These are phyloP conservation scores for Saccharomyces jurei DNA, from an alignment of 805 yeast species.

Conservation along the genomic window DNA sequence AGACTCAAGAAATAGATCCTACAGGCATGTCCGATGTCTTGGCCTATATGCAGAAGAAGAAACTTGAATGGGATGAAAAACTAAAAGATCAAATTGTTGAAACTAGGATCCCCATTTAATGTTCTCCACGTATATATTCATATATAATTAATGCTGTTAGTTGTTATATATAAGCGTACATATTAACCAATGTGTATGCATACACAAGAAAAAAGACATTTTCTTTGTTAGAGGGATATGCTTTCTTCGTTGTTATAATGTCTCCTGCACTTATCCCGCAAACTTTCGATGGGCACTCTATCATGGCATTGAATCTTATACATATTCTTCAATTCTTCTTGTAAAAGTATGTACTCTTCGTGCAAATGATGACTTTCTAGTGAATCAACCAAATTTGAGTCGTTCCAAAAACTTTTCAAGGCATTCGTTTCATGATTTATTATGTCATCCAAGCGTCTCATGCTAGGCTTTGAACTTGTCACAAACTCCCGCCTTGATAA, in stretches of 20 bases:
- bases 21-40: constrained; percentile 63
- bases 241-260: not conserved
- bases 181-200: no score
- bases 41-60: constrained; percentile 50
- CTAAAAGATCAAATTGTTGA: constrained; percentile 65
- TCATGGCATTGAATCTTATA: not conserved
- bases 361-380: constrained; percentile 17
- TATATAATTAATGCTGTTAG: not conserved
- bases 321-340: constrained; percentile 11
- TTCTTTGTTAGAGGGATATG: not conserved
- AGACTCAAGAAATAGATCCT: constrained; percentile 45
- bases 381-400: constrained; percentile 12
- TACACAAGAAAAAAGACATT: not conserved
- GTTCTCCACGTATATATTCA: not conserved
- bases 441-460: constrained; percentile 15
- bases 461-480: constrained; percentile 13
- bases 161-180: no score
- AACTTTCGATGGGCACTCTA: not conserved
- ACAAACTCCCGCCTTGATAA: constrained; percentile 2
- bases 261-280: not conserved
- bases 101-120: constrained; percentile 31
- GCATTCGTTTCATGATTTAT: constrained; percentile 13
- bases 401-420: constrained; percentile 16
- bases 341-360: constrained; percentile 15
- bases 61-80: constrained; percentile 64